Base-by-base conservation (phyloP, 169 alveolate species). In the Toxoplasma gondii region DNA sequence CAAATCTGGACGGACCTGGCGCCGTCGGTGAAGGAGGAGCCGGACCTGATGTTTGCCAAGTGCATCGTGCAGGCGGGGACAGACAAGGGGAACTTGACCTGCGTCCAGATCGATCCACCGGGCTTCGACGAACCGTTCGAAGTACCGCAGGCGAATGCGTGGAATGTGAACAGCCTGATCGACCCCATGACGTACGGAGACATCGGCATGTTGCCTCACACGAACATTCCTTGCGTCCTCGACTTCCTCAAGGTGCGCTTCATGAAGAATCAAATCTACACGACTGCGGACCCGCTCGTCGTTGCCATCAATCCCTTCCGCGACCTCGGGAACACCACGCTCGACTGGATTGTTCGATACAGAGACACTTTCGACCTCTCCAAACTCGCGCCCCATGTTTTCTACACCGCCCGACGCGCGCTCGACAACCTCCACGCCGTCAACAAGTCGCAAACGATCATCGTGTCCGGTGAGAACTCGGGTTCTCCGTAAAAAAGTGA, bases 121-220 rank as follows among this genome's bases (percentile, higher is more conserved):
- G 96, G 96, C 34, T 22, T 54, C n/a, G 69, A 39, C 83, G 83
- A 83, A 19, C 31, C 34, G 41, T 98, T 98, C 96, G 98, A 98
- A 41, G 98, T 98, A n/a, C 98, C 98, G 27, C 91, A 94, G 39
- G 86, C 96, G 53, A 96, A 95, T 78, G 99, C 98, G 64, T 98
- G 98, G 98, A 97, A 97, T 67, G 97, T 98, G 41, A 98, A 98
- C 90, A 93, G 97, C 44, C 97, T 97, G 82, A 97, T 98, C 88
- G 99, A 98, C 91, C 99, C 99, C 22, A 96, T 98, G 98, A 96
- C 99, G 9, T 98, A 97, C 93, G 98, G 99, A 58, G 99, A 98
- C 91, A 98, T 98, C 70, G 99, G 99, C 83, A 95, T 98, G 98
- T 96, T 98, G 31, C 99, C 99, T 39, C 99, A 98, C 94, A 98